Evolutionary conservation across 2,329 filamentous ascomycete genomes (phyloP).

Genomic region (Aspergillus proliferans): DNA sequence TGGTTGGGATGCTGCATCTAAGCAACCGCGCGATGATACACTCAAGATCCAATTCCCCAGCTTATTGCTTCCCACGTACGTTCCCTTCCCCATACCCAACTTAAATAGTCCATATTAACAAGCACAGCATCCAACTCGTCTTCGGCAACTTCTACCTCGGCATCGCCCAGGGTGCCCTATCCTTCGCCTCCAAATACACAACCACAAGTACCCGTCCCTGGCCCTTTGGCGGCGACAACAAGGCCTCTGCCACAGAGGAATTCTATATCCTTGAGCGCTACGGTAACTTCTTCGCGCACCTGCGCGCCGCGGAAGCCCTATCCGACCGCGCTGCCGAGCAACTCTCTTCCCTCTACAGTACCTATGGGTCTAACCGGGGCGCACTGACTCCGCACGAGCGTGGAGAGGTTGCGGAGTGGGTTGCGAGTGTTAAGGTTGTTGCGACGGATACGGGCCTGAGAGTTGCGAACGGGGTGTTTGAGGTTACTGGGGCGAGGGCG

Average conservation of each 20-base stretch:
- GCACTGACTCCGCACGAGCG: slow-evolving; percentile 47
- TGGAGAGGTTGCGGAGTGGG: slow-evolving; percentile 57
- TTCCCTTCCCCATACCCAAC: too few species aligned
- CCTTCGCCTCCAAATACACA: slow-evolving; percentile 53
- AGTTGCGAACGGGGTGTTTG: slow-evolving; percentile 58
- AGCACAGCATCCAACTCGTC: slow-evolving; percentile 54
- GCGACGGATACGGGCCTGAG: slow-evolving; percentile 54
- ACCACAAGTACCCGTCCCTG: slow-evolving; percentile 53
- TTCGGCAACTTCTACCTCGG: slow-evolving; percentile 62
- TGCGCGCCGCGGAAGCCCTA: slow-evolving; percentile 54
- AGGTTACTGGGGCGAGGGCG: slow-evolving; percentile 55
- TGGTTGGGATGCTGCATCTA: slow-evolving; percentile 51
- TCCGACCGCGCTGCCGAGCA: slow-evolving; percentile 51
- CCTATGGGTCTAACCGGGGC: slow-evolving; percentile 35
- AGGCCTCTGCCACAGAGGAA: slow-evolving; percentile 54
- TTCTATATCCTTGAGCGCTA: slow-evolving; percentile 62
- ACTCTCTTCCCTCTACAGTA: slow-evolving; percentile 43
- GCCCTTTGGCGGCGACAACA: slow-evolving; percentile 60
- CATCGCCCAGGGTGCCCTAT: slow-evolving; percentile 54
- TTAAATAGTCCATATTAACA: not conserved
- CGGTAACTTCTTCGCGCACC: slow-evolving; percentile 57
- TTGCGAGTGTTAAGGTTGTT: slow-evolving; percentile 58
- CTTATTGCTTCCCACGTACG: too few species aligned
- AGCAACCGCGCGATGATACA: slow-evolving; percentile 46
- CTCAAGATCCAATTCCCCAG: slow-evolving; percentile 26